A percentile compares a stretch with the other conserved stretches of the same genome.
Evolutionary conservation across 768 basidiomycete genomes (phyloP).

Genomic region (Stropharia rugosoannulata): DNA sequence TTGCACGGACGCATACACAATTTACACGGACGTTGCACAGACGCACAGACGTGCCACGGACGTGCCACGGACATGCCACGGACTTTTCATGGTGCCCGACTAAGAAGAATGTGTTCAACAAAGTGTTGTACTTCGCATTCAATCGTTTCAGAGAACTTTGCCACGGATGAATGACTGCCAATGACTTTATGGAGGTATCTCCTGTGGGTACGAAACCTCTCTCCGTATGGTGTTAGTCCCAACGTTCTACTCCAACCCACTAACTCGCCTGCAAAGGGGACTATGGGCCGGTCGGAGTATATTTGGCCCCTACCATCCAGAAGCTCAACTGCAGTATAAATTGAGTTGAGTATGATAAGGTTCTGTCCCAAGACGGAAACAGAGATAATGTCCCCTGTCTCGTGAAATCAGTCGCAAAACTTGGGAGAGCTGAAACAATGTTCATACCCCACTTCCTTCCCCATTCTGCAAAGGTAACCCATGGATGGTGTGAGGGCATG

Average conservation of each 20-base stretch:
- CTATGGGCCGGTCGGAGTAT: conserved; percentile 24
- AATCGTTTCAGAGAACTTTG: too few species aligned
- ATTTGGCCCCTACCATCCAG: conserved; percentile 25
- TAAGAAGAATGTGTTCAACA: too few species aligned
- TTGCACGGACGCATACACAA: too few species aligned
- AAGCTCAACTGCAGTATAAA: conserved; percentile 21
- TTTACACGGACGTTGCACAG: too few species aligned
- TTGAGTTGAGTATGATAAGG: conserved; percentile 25
- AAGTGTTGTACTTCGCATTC: too few species aligned
- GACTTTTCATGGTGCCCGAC: too few species aligned
- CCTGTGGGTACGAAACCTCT: not conserved
- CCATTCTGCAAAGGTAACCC: conserved; percentile 23
- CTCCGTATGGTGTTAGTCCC: not conserved
- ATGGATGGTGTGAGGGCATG: conserved; percentile 17
- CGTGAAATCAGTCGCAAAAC: not conserved
- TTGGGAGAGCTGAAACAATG: not conserved
- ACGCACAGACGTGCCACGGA: too few species aligned
- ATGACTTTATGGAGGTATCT: conserved; percentile 11
- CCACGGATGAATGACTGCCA: too few species aligned
- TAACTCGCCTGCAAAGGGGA: conserved; percentile 16
- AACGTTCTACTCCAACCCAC: conserved; percentile 2
- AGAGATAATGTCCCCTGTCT: conserved; percentile 21
- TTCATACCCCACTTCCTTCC: conserved; percentile 14
- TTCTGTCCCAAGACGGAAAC: conserved; percentile 24
- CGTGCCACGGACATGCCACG: too few species aligned